phyloP scores from a whole-genome alignment of 306 rosid genomes.

The Rosa rugosa region DNA sequence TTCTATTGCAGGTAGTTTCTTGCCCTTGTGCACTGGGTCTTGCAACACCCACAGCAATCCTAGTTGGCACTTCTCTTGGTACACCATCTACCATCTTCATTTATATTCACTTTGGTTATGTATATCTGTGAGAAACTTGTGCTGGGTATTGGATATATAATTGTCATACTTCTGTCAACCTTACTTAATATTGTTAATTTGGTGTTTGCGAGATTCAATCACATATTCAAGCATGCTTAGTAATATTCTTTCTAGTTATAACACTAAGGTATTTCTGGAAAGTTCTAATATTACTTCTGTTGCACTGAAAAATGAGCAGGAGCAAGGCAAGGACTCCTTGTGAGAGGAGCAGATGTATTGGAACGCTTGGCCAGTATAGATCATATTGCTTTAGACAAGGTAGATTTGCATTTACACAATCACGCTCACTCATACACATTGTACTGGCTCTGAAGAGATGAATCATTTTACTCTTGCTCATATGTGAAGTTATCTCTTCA shows the following conservation, averaged over 20 bases:
- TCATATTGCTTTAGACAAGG: constrained; percentile 89
- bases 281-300: constrained; percentile 7
- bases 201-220: constrained; percentile 2
- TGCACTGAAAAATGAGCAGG: constrained; percentile 52
- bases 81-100: constrained; percentile 26
- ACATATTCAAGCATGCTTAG: not conserved
- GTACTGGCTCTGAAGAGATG: not conserved
- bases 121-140: not conserved
- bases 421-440: not conserved
- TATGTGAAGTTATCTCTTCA: not conserved
- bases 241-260: not conserved
- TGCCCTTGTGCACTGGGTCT: constrained; percentile 99
- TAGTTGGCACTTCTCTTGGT: constrained; percentile 97
- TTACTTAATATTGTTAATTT: not conserved
- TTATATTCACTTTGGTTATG: constrained; percentile 12
- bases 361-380: constrained; percentile 81
- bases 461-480: constrained; percentile 3
- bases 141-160: constrained; percentile 1
- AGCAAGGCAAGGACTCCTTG: constrained; percentile 93
- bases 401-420: constrained; percentile 22
- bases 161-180: not conserved
- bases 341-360: constrained; percentile 93
- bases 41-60: constrained; percentile 97
- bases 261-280: constrained; percentile 1
- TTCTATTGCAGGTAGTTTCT: constrained; percentile 78